phyloP scores from a whole-genome alignment of 202 grass and related monocot species.

The Zoysia matrella region DNA sequence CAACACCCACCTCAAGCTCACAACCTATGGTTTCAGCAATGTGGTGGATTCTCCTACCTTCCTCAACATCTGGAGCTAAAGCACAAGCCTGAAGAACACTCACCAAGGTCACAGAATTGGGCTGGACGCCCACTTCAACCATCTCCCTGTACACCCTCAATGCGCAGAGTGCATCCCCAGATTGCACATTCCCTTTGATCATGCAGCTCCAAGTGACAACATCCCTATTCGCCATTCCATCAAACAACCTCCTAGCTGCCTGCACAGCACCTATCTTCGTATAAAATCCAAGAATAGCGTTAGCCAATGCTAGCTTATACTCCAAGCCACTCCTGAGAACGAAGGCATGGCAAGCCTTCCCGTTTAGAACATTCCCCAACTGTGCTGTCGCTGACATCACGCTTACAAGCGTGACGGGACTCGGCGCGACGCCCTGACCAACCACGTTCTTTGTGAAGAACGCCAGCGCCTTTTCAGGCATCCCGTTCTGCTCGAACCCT shows the following conservation, averaged over 20 bases:
- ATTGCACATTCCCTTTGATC: slow-evolving; percentile 63
- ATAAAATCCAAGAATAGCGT: slow-evolving; percentile 67
- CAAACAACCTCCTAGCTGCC: slow-evolving; percentile 52
- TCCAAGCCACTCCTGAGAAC: slow-evolving; percentile 54
- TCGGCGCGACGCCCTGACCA: slow-evolving; percentile 25
- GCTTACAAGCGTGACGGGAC: slow-evolving; percentile 69
- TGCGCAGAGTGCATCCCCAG: slow-evolving; percentile 25
- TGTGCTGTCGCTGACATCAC: slow-evolving; percentile 51
- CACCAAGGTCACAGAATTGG: slow-evolving; percentile 61
- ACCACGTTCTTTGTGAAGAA: slow-evolving; percentile 64
- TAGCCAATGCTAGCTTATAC: slow-evolving; percentile 49
- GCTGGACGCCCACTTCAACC: slow-evolving; percentile 45
- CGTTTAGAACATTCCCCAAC: slow-evolving; percentile 48
- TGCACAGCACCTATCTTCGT: slow-evolving; percentile 40
- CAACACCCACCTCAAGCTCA: slow-evolving; percentile 58
- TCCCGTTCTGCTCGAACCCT: slow-evolving; percentile 65
- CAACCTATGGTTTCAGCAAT: slow-evolving; percentile 49
- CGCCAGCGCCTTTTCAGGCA: slow-evolving; percentile 52
- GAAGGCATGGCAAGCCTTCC: slow-evolving; percentile 65
- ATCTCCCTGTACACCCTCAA: slow-evolving; percentile 61
- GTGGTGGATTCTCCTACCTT: slow-evolving; percentile 57
- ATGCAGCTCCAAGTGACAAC: slow-evolving; percentile 71
- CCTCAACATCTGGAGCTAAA: slow-evolving; percentile 37
- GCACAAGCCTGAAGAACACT: slow-evolving; percentile 65
- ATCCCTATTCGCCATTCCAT: slow-evolving; percentile 50